phyloP scores from a whole-genome alignment of 2,329 filamentous ascomycete species.

The Sporothrix brunneoviolacea region DNA sequence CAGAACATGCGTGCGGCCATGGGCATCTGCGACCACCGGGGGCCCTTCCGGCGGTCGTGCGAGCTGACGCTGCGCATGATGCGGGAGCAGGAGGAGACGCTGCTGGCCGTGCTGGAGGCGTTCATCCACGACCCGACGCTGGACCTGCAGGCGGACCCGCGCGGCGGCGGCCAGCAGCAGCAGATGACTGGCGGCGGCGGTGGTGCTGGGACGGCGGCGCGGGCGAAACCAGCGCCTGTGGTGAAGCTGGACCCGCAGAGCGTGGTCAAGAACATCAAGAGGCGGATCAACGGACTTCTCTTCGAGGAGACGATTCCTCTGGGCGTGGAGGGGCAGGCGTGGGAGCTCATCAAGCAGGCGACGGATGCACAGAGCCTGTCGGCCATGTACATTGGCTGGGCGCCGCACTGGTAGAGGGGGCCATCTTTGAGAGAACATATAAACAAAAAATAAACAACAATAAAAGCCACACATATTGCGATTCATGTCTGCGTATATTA shows the following conservation, averaged over 20 bases:
- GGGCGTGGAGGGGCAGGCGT: slow-evolving; percentile 94
- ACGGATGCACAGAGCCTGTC: slow-evolving; percentile 72
- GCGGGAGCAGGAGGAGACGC: slow-evolving; percentile 85
- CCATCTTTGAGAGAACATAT: not conserved
- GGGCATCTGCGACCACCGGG: slow-evolving; percentile 89
- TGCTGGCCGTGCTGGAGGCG: slow-evolving; percentile 95
- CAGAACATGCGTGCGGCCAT: slow-evolving; percentile 99
- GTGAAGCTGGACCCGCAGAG: slow-evolving; percentile 55
- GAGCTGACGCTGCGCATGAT: slow-evolving; percentile 82
- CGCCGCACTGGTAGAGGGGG: slow-evolving; percentile 45
- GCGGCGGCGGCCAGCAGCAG: slow-evolving; percentile 29
- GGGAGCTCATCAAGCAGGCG: slow-evolving; percentile 84
- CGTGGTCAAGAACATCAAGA: slow-evolving; percentile 81
- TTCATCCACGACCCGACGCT: slow-evolving; percentile 96
- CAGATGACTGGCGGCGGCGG: slow-evolving; percentile 27
- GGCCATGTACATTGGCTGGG: slow-evolving; percentile 97
- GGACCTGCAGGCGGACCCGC: slow-evolving; percentile 58
- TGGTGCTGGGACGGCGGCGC: not conserved
- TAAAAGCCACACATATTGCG: too few species aligned
- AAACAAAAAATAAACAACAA: not conserved
- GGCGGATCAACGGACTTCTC: slow-evolving; percentile 78
- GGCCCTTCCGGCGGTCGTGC: slow-evolving; percentile 83
- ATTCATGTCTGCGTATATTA: too few species aligned
- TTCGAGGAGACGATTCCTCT: slow-evolving; percentile 85
- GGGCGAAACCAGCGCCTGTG: slow-evolving; percentile 43